Percentiles rank a stretch among this genome's conserved stretches.
Conservation (phyloP, 1,284 basidiomycete species). For the Tetrapyrgos nigripes region DNA sequence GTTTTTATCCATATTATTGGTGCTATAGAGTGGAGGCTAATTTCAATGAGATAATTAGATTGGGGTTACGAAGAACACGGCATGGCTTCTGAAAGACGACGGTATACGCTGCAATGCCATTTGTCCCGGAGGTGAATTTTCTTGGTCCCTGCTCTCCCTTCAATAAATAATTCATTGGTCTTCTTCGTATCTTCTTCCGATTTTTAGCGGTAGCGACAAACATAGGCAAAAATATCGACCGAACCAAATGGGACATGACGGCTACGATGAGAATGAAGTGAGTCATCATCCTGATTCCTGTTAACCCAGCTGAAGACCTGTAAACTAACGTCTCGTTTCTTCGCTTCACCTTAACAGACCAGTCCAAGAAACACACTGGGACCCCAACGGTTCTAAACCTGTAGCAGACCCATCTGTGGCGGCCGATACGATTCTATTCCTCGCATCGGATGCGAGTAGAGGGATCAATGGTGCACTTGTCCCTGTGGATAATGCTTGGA, state of each 20-base stretch:
- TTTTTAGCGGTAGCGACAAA: conserved; percentile 6
- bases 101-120: conserved; percentile 25
- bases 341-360: too few relatives aligned
- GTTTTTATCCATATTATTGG: background rate
- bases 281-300: background rate
- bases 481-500: conserved; percentile 5
- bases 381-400: too few relatives aligned
- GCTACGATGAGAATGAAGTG: background rate
- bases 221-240: background rate
- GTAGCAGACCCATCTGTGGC: background rate
- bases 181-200: too few relatives aligned
- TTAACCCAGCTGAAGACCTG: too few relatives aligned
- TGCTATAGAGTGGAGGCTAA: background rate
- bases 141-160: background rate
- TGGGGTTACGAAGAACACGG: conserved; percentile 25
- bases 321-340: too few relatives aligned
- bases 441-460: conserved; percentile 1
- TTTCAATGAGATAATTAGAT: background rate
- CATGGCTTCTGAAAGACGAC: conserved; percentile 23
- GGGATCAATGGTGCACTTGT: conserved; percentile 4
- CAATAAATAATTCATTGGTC: background rate
- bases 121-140: conserved; percentile 11
- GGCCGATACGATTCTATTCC: conserved; percentile 1
- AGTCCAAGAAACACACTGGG: too few relatives aligned
- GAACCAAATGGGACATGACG: background rate